Evolutionary conservation across 129 eudicot genomes (phyloP).

Genomic region (Flaveria linearis): DNA sequence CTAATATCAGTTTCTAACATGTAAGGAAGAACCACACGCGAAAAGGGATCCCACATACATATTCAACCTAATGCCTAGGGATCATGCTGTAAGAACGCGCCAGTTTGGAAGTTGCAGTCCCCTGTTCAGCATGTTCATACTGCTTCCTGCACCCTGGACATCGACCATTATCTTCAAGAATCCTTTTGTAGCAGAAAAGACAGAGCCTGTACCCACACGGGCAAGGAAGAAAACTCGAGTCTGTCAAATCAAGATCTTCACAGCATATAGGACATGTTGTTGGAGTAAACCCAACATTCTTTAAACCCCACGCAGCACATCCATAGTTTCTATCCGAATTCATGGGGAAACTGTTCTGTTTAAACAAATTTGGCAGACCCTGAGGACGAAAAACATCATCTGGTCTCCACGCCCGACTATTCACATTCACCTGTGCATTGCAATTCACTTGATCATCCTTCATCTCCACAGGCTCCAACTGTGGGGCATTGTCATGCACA

Average conservation of each 20-base stretch:
- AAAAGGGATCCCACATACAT: slow-evolving; percentile 44
- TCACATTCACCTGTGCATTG: slow-evolving; percentile 45
- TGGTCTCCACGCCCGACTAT: slow-evolving; percentile 70
- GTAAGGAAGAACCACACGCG: slow-evolving; percentile 33
- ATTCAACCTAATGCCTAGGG: slow-evolving; percentile 53
- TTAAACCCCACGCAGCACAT: slow-evolving; percentile 45
- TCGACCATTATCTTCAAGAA: slow-evolving; percentile 70
- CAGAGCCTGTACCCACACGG: slow-evolving; percentile 79
- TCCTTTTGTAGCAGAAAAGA: slow-evolving; percentile 90
- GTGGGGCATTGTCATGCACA: slow-evolving; percentile 31
- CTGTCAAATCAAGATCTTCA: slow-evolving; percentile 84
- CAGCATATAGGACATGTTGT: slow-evolving; percentile 78
- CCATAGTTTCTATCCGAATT: slow-evolving; percentile 44
- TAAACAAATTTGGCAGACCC: slow-evolving; percentile 60
- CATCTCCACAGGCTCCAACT: slow-evolving; percentile 24
- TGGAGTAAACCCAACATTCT: slow-evolving; percentile 41
- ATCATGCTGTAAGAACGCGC: slow-evolving; percentile 80
- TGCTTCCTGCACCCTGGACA: slow-evolving; percentile 83
- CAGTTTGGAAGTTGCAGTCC: slow-evolving; percentile 42
- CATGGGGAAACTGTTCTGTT: slow-evolving; percentile 64
- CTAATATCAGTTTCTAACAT: slow-evolving; percentile 47
- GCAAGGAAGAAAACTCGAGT: slow-evolving; percentile 77
- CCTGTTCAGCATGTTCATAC: slow-evolving; percentile 46
- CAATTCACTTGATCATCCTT: slow-evolving; percentile 12
- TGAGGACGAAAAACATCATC: slow-evolving; percentile 82